Percentiles rank a stretch among this genome's conserved stretches.
These are phyloP conservation scores for barley (Hordeum vulgare) DNA, from an alignment of 176 grass and related monocot genomes.

Conservation along the genomic window MorexV3_pseudomolecules_assembly NC_058523.1:58242607-58243106, in stretches of 20 bases:
- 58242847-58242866: conserved; percentile 72
- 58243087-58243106: conserved; percentile 46
- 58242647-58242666: neutral
- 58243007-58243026: conserved; percentile 95
- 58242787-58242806: conserved; percentile 74
- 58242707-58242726: neutral
- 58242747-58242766: neutral
- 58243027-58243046: conserved; percentile 61
- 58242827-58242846: conserved; percentile 80
- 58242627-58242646: neutral
- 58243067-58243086: conserved; percentile 39
- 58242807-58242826: conserved; percentile 72
- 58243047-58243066: conserved; percentile 65
- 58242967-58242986: neutral
- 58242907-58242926: neutral
- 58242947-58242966: neutral
- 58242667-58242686: neutral
- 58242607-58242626: conserved; percentile 89
- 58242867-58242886: conserved; percentile 85
- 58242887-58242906: conserved; percentile 54
- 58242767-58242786: conserved; percentile 61
- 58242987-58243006: conserved; percentile 73
- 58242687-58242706: neutral
- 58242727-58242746: neutral
- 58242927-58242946: neutral